phyloP scores from a whole-genome alignment of 129 eudicot species.

The Glebionis coronaria region DNA sequence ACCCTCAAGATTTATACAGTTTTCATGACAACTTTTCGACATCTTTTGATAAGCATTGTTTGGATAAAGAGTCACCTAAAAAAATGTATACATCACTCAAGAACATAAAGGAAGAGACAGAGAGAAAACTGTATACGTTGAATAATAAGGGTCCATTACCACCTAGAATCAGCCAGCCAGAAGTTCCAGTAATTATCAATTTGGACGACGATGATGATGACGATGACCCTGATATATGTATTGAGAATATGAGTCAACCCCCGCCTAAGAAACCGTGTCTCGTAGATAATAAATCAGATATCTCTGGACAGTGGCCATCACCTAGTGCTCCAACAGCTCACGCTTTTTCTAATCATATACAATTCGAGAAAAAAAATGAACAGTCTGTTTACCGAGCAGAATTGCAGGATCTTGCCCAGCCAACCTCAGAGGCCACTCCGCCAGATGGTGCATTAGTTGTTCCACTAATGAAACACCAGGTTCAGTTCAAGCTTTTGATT shows the following conservation, averaged over 20 bases:
- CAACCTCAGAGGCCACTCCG: conserved; percentile 62
- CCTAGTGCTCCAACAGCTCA: conserved; percentile 30
- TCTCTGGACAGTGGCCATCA: conserved; percentile 28
- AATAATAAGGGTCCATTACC: conserved; percentile 21
- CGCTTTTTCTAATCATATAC: conserved; percentile 32
- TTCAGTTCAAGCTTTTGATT: background rate
- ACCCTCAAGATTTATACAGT: too few species aligned
- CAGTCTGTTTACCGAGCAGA: conserved; percentile 50
- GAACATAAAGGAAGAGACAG: conserved; percentile 31
- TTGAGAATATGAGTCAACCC: conserved; percentile 75
- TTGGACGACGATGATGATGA: too few species aligned
- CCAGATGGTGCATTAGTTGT: conserved; percentile 80
- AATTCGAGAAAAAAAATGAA: conserved; percentile 56
- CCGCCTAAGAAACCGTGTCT: conserved; percentile 29
- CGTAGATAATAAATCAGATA: conserved; percentile 34
- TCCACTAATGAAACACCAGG: conserved; percentile 87
- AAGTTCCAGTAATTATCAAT: conserved; percentile 6
- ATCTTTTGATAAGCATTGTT: too few species aligned
- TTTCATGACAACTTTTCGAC: conserved; percentile 16
- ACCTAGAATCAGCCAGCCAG: conserved; percentile 26
- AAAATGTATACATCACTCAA: conserved; percentile 30
- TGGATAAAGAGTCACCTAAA: conserved; percentile 27
- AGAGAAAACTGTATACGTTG: conserved; percentile 22
- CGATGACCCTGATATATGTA: conserved; percentile 71
- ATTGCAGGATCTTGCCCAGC: conserved; percentile 88